Base-by-base conservation (phyloP, 2,329 filamentous ascomycete genomes). In the Madurella mycetomatis region DNA sequence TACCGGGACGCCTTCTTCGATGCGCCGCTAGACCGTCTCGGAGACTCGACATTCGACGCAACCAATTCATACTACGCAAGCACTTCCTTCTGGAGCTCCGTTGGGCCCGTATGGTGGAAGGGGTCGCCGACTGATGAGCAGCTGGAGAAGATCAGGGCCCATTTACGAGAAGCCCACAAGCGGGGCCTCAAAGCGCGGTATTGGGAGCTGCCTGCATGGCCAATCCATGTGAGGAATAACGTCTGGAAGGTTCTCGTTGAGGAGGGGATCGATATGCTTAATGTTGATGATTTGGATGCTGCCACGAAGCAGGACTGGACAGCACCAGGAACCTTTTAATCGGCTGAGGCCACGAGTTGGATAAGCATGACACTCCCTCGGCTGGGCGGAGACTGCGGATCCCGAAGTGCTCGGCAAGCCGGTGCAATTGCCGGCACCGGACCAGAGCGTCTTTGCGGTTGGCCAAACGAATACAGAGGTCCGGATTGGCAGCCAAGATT, bases 21-120 rank as follows among this genome's bases (percentile, higher is more conserved):
- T 60, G 85, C 85, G 0, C 84, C 84, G 0, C 73, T 88, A 0
- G 68, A 74, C 52, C 64, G 70, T 64, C 64, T 76, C 3, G 56
- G 65, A 1, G 55, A 58, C 9, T 63, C 62, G 11, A 39, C 40
- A 0, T 86, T 78, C 69, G 74, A 76, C 62, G 54, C 63, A 1
- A 69, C 71, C 16, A 89, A 87, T 66, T 86, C 83, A 3, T 85
- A 83, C 69, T 89, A 88, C 67, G 83, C 85, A 16, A 85, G 80
- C 46, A 76, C 78, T 2, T 77, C 80, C 15, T 85, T 88, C 64
- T 69, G 67, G 16, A 64, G 67, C 3, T 66, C 76, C 1, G 73
- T 89, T 13, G 86, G 83, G 2, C 44, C 76, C 67, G 72, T 74
- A 66, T 64, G 76, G 75, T 65, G 66, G 31, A 54, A 45, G 41